phyloP scores from a whole-genome alignment of 148 eudicot species.

The Pouteria glomerata region DNA sequence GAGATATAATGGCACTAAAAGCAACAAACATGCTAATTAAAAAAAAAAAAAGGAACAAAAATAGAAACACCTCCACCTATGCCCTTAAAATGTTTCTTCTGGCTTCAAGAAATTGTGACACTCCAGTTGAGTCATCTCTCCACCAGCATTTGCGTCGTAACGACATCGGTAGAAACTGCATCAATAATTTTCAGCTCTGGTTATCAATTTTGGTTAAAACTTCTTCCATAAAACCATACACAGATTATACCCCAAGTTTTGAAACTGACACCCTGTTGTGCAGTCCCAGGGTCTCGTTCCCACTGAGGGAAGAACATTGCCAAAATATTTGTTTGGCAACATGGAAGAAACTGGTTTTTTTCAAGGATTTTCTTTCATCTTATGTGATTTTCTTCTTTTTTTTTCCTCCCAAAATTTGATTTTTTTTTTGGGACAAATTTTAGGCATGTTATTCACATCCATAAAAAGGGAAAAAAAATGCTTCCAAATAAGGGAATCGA shows the following conservation, averaged over 20 bases:
- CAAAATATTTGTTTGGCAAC: too few relatives aligned
- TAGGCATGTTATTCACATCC: too few relatives aligned
- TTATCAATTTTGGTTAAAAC: neutral
- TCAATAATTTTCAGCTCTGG: neutral
- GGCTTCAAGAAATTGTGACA: constrained; percentile 46
- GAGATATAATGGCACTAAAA: neutral
- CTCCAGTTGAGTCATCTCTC: constrained; percentile 61
- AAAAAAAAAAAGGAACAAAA: neutral
- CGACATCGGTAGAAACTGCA: constrained; percentile 70
- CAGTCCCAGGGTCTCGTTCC: neutral
- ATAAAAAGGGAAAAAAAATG: too few relatives aligned
- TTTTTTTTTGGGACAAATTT: too few relatives aligned
- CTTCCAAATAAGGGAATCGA: too few relatives aligned
- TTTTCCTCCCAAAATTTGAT: too few relatives aligned
- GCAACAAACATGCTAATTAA: neutral
- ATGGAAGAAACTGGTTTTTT: too few relatives aligned
- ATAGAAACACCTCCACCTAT: neutral
- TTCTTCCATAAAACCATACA: neutral
- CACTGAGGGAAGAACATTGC: neutral
- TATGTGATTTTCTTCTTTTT: too few relatives aligned
- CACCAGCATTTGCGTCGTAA: constrained; percentile 53
- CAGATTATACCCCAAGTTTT: too few relatives aligned
- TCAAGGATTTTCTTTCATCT: too few relatives aligned
- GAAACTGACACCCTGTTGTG: neutral
- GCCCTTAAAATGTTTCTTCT: constrained; percentile 32